phyloP scores from a whole-genome alignment of 2,329 filamentous ascomycete genomes.

The Dothistroma septosporum region DNA sequence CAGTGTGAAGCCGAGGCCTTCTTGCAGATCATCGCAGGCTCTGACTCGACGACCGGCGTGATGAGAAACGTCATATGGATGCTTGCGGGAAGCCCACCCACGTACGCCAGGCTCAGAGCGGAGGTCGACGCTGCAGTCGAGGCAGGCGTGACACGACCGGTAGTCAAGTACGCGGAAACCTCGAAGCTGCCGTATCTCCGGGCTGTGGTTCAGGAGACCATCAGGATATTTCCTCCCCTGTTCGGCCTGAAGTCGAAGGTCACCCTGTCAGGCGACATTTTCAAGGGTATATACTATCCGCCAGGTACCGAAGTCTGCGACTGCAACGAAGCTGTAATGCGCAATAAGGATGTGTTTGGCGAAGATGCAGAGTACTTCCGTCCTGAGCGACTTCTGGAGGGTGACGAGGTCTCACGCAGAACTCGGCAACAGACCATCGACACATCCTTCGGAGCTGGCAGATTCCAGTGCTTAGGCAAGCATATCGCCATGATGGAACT shows the following conservation, averaged over 20 bases:
- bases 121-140: slow-evolving; percentile 43
- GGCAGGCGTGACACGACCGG: background rate
- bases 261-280: slow-evolving; percentile 26
- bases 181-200: slow-evolving; percentile 31
- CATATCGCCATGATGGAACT: slow-evolving; percentile 49
- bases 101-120: slow-evolving; percentile 43
- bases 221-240: slow-evolving; percentile 32
- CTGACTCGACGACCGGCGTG: slow-evolving; percentile 53
- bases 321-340: slow-evolving; percentile 42
- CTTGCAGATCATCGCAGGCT: slow-evolving; percentile 49
- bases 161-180: slow-evolving; percentile 25
- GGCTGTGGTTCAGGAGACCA: slow-evolving; percentile 32
- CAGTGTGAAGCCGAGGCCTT: slow-evolving; percentile 40
- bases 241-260: slow-evolving; percentile 27
- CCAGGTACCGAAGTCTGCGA: slow-evolving; percentile 35
- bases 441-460: slow-evolving; percentile 46
- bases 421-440: slow-evolving; percentile 42
- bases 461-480: slow-evolving; percentile 47
- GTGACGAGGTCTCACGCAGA: slow-evolving; percentile 5
- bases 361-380: slow-evolving; percentile 33
- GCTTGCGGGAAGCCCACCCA: slow-evolving; percentile 44
- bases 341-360: slow-evolving; percentile 28
- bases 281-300: slow-evolving; percentile 37
- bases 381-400: slow-evolving; percentile 32
- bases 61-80: slow-evolving; percentile 50